Base-by-base conservation (phyloP, 306 rosid genomes). In the Betula pendula region DNA sequence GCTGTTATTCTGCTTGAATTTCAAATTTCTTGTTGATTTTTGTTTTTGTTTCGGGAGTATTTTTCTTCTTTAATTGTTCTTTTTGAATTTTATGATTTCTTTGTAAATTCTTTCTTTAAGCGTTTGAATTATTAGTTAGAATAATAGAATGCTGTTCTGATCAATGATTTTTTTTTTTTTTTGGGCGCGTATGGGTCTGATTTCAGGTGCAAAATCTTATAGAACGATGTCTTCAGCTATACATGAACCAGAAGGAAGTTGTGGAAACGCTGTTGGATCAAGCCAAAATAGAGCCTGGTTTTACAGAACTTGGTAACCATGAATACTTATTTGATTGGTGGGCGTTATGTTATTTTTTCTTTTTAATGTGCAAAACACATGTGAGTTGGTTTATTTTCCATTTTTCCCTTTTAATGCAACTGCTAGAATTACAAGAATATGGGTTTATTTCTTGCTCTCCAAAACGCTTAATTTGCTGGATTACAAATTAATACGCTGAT, bases 271-370 rank as follows among this genome's bases (percentile, higher is more conserved):
- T 95, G 45, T 78, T 88, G 71, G 81, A 70, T 72, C 87, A 90
- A 80, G 98, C 96, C 59, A 95, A 92, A 76, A 92, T 95, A 77
- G 97, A 95, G 81, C 98, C 97, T 71, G 91, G 92, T 83, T 95
- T 95, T 81, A 95, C 97, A 3, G 93, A 93, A 79, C 90, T 88
- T 69, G 97, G 98, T 95, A 92, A 85, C 55, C 1, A 73, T 29
- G 59, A 16, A 42, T 71, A 43, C 60, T 68, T 73, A 55, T 70
- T n/a, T 73, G 50, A 48, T 65, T 66, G 67, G 47, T 10, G 29
- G 11, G 19, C 29, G 33, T 72, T 44, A 48, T n/a, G 52, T 71
- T 29, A 55, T 22, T 76, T 12, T 47, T 77, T 48, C 60, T 20
- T 44, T 16, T 8, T 31, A 19, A 50, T 4, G 2, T 50, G 56